Evolutionary conservation across 352 stramenopile species (phyloP), one percentile per base, ranked within the genome.

Genomic region (Pythium monospermum): DNA sequence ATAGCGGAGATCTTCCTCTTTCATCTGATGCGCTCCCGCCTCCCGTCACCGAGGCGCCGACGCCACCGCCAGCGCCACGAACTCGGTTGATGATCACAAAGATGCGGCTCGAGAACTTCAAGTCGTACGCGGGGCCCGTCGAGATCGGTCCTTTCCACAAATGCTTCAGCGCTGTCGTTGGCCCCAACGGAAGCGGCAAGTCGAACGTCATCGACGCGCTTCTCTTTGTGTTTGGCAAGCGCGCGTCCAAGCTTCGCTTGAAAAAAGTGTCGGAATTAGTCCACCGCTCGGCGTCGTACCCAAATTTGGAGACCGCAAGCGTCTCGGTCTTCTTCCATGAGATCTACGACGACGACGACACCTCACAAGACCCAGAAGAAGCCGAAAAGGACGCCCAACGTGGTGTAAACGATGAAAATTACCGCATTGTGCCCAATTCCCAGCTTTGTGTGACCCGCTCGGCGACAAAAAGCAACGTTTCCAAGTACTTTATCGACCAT

Each of bases 141-240:
- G 89, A 97, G 60, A 99, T 99, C 59, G 97, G 97, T 0, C 96
- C 96, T 22, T 99, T 99, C 73, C 96, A 99, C 85, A 99, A 99
- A 75, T 98, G 96, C 61, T 99, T 99, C 76, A 98, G 87, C 49
- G 90, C 91, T 16, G 93, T 99, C 21, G 96, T 99, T 10, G 97
- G 97, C 5, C 97, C 97, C 21, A 99, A 99, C 67, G 97, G 97
- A 35, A 98, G 92, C 49, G 97, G 97, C 44, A 99, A 99, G 75
- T 99, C 94, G 18, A 99, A 99, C 68, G 96, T 99, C 16, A 99
- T 99, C 47, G 97, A 99, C 69, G 97, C 97, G 49, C 94, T 99
- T 73, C 88, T 99, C 13, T 99, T 99, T 67, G 97, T 99, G 6
- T 99, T 99, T 69, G 97, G 97, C 48, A 99, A 99, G 69, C 87